Conservation (phyloP, 2,329 filamentous ascomycete species). For the Dothiorella sarmentorum region DNA sequence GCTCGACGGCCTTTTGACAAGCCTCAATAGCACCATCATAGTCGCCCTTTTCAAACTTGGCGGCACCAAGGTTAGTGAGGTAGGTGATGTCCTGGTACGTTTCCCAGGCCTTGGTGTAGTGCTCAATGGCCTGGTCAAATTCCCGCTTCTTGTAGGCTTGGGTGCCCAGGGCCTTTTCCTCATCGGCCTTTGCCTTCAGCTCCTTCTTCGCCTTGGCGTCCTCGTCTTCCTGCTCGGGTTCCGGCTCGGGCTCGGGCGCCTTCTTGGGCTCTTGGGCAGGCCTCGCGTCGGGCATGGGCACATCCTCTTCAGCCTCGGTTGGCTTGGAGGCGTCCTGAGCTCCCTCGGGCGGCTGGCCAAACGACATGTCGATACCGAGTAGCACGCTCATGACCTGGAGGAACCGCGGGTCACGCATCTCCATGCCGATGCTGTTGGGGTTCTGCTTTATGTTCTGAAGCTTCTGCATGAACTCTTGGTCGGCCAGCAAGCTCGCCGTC, state of each 20-base stretch:
- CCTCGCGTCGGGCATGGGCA: slow-evolving; percentile 71
- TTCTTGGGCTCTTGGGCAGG: slow-evolving; percentile 52
- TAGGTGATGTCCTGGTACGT: slow-evolving; percentile 95
- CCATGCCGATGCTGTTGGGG: slow-evolving; percentile 71
- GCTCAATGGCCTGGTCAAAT: slow-evolving; percentile 89
- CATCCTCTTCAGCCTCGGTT: slow-evolving; percentile 64
- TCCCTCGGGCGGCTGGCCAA: slow-evolving; percentile 53
- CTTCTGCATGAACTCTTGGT: slow-evolving; percentile 86
- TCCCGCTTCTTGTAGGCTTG: slow-evolving; percentile 98
- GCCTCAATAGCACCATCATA: slow-evolving; percentile 81
- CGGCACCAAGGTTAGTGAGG: slow-evolving; percentile 91
- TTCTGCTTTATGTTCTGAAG: slow-evolving; percentile 77
- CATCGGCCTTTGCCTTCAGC: slow-evolving; percentile 88
- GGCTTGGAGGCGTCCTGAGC: slow-evolving; percentile 36
- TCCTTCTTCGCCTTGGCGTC: slow-evolving; percentile 80
- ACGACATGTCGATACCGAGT: slow-evolving; percentile 88
- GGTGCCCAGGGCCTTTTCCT: slow-evolving; percentile 90
- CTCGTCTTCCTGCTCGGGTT: slow-evolving; percentile 70
- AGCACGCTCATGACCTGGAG: slow-evolving; percentile 90
- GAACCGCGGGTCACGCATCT: slow-evolving; percentile 88
- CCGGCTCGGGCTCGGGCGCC: slow-evolving; percentile 56
- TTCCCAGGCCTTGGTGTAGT: slow-evolving; percentile 96
- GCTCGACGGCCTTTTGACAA: slow-evolving; percentile 83
- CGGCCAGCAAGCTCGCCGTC: slow-evolving; percentile 75
- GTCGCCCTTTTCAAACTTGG: slow-evolving; percentile 94